Conservation (phyloP, 208 protist genomes). For the Leishmania major region DNA sequence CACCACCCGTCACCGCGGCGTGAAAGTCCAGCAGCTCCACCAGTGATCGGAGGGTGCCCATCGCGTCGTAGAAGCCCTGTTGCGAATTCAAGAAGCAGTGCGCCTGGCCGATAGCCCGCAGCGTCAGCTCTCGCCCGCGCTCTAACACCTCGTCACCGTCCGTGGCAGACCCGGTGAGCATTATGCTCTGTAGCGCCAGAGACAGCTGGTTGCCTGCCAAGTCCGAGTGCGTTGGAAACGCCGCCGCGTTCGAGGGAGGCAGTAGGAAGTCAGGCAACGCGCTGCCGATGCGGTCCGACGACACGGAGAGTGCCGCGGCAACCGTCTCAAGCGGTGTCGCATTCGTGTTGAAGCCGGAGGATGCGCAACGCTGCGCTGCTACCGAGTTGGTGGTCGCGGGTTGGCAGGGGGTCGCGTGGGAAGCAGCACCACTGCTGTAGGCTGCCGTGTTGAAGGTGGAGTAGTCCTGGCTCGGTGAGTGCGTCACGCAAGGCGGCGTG, state of each 20-base stretch:
- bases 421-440: not conserved
- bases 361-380: not conserved
- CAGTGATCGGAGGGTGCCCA: constrained; percentile 44
- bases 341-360: not conserved
- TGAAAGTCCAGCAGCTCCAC: constrained; percentile 39
- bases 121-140: constrained; percentile 25
- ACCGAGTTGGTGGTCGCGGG: not conserved
- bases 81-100: constrained; percentile 32
- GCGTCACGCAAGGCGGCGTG: constrained; percentile 4
- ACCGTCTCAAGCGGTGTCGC: constrained; percentile 1
- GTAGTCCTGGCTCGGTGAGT: constrained; percentile 9
- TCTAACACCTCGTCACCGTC: constrained; percentile 37
- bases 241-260: constrained; percentile 17
- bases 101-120: constrained; percentile 26
- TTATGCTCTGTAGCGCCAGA: constrained; percentile 26
- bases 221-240: constrained; percentile 10
- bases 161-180: constrained; percentile 11
- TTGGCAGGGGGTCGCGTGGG: not conserved
- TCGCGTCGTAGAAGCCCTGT: constrained; percentile 47
- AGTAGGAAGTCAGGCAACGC: constrained; percentile 4
- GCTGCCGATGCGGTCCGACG: not conserved
- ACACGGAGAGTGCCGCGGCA: not conserved
- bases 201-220: constrained; percentile 26
- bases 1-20: constrained; percentile 24
- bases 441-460: not conserved